Base-by-base conservation (phyloP, 352 stramenopile species). In the Phytophthora citricola region DNA sequence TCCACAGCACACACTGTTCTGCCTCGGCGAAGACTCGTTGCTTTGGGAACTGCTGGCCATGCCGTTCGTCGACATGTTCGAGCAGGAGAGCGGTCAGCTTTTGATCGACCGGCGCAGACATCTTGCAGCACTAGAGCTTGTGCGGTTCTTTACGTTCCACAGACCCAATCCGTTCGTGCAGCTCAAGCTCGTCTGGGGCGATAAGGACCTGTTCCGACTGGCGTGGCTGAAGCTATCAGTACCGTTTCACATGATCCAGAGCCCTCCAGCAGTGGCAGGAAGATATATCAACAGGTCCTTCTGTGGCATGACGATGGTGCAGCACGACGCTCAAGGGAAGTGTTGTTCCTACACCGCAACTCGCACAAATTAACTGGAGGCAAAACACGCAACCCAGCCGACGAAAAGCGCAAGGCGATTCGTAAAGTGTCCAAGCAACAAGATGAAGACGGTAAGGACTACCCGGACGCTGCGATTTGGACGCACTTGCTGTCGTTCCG, bases 331-430 rank as follows among this genome's bases (percentile, higher is more conserved):
- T 5, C 22, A 65, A 2, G 77, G 9, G 59, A 76, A 1, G 44
- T 82, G n/a, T 39, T 92, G 7, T 92, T 92, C 51, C 66, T 92
- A 8, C 83, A 92, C 52, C 79, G 83, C n/a, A 92, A 92, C 36
- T 76, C 71, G 10, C 76, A 76, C 66, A 92, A 91, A 50, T 72
- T 90, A 22, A 78, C 60, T 36, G 60, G 60, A 38, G 59, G 51
- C 6, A 26, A 9, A 22, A 67, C 45, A 47, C 36, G 17, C 12
- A 67, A 45, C 26, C 43, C 59, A 34, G 50, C 26, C 9, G 34
- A 67, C 32, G 27, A 51, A 29, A 67, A 62, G 22, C 10, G 49
- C 15, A 55, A 31, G 26, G 26, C 31, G 3, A 27, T 55, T 34
- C 53, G 48, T 15, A 32, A 27, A 29, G 43, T 14, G 7, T 17